Conservation (phyloP, 495 filamentous ascomycete species). For the Daldinia decipiens region DNA sequence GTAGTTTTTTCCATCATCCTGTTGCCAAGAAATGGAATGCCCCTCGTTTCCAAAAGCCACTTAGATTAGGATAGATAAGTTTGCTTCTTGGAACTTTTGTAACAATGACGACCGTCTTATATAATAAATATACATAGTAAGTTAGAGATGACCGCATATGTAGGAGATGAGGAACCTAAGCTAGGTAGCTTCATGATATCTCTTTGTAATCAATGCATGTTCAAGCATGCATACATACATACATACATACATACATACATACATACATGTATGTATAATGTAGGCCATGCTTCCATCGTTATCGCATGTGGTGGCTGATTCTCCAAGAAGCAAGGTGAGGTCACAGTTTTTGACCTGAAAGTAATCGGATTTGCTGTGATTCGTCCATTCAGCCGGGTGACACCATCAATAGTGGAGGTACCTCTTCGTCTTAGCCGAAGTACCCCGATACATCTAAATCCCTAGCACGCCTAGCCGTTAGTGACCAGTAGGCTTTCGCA, state of each 20-base stretch:
- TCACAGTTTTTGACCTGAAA: slow-evolving; percentile 40
- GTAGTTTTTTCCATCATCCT: neutral
- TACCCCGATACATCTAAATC: slow-evolving; percentile 38
- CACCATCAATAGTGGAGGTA: slow-evolving; percentile 35
- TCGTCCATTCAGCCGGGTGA: slow-evolving; percentile 48
- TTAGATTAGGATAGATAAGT: neutral
- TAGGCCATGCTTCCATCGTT: neutral
- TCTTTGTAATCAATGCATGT: slow-evolving; percentile 2
- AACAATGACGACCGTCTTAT: slow-evolving; percentile 28
- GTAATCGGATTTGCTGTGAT: slow-evolving; percentile 48
- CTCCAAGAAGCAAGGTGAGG: slow-evolving; percentile 36
- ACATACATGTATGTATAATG: too few relatives aligned
- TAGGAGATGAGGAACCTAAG: neutral
- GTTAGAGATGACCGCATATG: slow-evolving; percentile 18
- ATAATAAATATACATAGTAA: slow-evolving; percentile 20
- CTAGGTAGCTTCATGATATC: neutral
- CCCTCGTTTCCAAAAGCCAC: neutral
- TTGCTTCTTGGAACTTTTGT: slow-evolving; percentile 6
- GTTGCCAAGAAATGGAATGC: slow-evolving; percentile 11
- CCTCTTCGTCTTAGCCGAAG: slow-evolving; percentile 45
- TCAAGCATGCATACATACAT: neutral
- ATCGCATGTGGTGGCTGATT: slow-evolving; percentile 33
- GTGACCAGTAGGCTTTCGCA: slow-evolving; percentile 44
- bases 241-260: too few relatives aligned
- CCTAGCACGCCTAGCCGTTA: slow-evolving; percentile 27